Evolutionary conservation across 352 stramenopile genomes (phyloP).

Genomic region (Globisporangium emineosum): DNA sequence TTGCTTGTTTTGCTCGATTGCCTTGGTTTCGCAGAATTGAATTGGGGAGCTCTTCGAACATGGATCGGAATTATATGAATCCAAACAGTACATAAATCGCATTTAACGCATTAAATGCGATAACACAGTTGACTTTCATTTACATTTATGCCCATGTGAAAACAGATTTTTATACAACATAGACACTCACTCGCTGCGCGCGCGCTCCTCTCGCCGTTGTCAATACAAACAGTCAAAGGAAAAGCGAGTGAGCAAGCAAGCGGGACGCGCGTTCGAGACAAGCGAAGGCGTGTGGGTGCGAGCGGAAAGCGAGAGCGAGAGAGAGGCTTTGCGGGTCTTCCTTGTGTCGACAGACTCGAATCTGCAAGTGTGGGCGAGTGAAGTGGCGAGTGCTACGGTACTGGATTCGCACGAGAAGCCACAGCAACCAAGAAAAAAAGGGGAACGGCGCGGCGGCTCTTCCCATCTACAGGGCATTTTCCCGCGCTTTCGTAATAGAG

Average conservation of each 20-base stretch:
- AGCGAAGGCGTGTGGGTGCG: not conserved
- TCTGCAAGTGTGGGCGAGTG: not conserved
- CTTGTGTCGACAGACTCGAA: too few species aligned
- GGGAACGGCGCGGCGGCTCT: not conserved
- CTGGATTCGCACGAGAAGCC: not conserved
- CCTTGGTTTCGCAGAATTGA: not conserved
- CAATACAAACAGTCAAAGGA: slow-evolving; percentile 10
- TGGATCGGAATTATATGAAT: not conserved
- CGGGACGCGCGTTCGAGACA: not conserved
- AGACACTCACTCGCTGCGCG: too few species aligned
- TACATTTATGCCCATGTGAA: too few species aligned
- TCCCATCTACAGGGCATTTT: not conserved
- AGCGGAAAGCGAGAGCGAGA: not conserved
- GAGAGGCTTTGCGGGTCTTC: not conserved
- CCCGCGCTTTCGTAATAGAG: not conserved
- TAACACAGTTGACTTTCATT: too few species aligned
- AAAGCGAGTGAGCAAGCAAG: not conserved
- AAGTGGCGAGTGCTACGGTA: too few species aligned
- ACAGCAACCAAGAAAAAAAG: not conserved
- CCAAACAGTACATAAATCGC: too few species aligned
- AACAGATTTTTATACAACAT: too few species aligned
- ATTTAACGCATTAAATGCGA: too few species aligned
- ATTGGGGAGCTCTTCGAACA: not conserved
- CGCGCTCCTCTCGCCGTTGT: not conserved
- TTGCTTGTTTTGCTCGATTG: not conserved